Evolutionary conservation across 2,329 filamentous ascomycete genomes (phyloP), one percentile per base, ranked within the genome.

Genomic region (Neofusicoccum sp.): DNA sequence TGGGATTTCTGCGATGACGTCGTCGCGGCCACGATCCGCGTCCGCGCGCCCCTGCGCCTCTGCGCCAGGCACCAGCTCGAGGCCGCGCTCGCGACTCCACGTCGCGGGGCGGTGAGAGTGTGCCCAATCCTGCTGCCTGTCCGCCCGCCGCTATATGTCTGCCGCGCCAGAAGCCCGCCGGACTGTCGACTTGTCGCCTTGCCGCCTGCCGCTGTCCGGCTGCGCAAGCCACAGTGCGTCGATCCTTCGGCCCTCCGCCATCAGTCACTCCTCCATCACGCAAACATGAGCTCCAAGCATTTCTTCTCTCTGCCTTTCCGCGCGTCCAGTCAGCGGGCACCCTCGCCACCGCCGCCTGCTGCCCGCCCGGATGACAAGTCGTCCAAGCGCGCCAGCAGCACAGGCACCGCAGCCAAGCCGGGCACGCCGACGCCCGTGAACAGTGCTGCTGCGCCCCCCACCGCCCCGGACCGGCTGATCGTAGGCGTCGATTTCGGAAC

Each of bases 401-500:
- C 22, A 39, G 41, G 29, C 56, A 50, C 31, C 16, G 41, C 43
- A 31, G 37, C 43, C 56, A 14, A 12, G 4, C 9, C 33, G 9
- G 41, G 44, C 52, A 59, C 61, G 41, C 39, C 54, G 61, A 2
- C 43, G 14, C 12, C 12, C n/a, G 39, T 28, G 41, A 48, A 44
- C 44, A 61, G 54, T 58, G 54, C 54, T 58, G 5, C 54, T 58
- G 5, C 54, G 34, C n/a, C 41, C 16, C n/a, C 41, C 58, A 61
- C 67, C n/a, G 65, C 67, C n/a, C 69, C 72, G 56, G 89, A 92
- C 71, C 83, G 88, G 61, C 77, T 92, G 67, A 90, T 93, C 68
- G 89, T 93, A 37, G 91, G 90, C 6, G 86, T 93, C 6, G 91
- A 93, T 74, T 93, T 93, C 78, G 91, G 91, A 12, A 93, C 91